Evolutionary conservation across 169 alveolate species (phyloP).

Genomic region (Cryptosporidium meleagridis): DNA sequence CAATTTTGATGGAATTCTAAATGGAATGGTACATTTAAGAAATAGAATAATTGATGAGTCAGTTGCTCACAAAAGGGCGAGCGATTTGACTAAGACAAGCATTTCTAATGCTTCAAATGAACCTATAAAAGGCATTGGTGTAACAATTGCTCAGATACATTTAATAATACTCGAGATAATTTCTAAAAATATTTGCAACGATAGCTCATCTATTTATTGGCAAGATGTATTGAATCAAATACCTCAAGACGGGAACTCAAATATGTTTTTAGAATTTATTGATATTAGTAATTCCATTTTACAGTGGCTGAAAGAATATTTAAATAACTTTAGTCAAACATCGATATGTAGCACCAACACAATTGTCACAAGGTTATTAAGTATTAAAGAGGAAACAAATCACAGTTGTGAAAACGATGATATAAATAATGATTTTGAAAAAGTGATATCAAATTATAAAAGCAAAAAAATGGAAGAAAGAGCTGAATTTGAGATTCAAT

Average conservation of each 20-base stretch:
- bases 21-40: constrained; percentile 59
- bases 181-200: constrained; percentile 40
- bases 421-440: not conserved
- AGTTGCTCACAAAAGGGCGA: not conserved
- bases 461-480: not conserved
- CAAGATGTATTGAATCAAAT: constrained; percentile 57
- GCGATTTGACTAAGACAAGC: not conserved
- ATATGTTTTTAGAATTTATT: constrained; percentile 10
- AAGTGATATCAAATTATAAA: not conserved
- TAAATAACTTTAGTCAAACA: not conserved
- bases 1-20: constrained; percentile 17
- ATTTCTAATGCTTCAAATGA: not conserved
- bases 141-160: constrained; percentile 39
- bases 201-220: constrained; percentile 63
- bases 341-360: not conserved
- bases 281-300: constrained; percentile 56
- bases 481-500: not conserved
- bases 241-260: constrained; percentile 23
- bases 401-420: not conserved
- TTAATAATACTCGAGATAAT: constrained; percentile 31
- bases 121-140: not conserved
- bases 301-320: constrained; percentile 53
- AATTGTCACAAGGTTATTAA: not conserved
- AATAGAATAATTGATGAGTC: constrained; percentile 22
- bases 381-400: not conserved